A percentile compares a stretch with the other conserved stretches of the same genome.
Evolutionary conservation across 169 alveolate genomes (phyloP).

Genomic region (Plasmodium gonderi): DNA sequence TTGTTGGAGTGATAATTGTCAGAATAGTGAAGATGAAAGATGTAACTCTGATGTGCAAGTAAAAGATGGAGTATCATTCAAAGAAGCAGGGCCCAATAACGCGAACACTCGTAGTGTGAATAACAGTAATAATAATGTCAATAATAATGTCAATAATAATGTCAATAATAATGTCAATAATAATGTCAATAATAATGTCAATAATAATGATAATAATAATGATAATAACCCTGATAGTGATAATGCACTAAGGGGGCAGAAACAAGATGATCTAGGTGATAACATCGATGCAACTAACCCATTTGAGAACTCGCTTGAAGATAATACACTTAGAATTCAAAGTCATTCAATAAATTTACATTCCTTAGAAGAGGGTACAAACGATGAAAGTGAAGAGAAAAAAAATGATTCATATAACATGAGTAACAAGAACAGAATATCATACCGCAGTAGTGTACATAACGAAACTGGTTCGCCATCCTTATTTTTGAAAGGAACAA

Average conservation of each 20-base stretch:
- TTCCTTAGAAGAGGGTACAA: not conserved
- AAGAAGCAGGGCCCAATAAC: not conserved
- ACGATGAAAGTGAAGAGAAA: not conserved
- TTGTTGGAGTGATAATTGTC: not conserved
- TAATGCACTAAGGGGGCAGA: no score
- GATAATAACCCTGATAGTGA: not conserved
- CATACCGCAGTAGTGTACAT: not conserved
- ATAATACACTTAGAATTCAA: no score
- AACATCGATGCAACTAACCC: no score
- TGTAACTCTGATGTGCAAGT: not conserved
- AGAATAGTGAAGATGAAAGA: not conserved
- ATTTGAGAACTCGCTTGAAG: no score
- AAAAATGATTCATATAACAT: not conserved
- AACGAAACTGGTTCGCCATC: not conserved
- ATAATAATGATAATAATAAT: not conserved
- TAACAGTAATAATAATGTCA: not conserved
- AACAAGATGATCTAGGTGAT: no score
- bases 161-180: not conserved
- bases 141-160: not conserved
- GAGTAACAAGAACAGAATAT: not conserved
- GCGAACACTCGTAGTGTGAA: not conserved
- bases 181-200: not conserved
- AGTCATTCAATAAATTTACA: no score
- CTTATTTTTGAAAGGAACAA: not conserved
- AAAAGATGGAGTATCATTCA: not conserved